Evolutionary conservation across 768 basidiomycete genomes (phyloP).

Genomic region (Agaricus blazei): DNA sequence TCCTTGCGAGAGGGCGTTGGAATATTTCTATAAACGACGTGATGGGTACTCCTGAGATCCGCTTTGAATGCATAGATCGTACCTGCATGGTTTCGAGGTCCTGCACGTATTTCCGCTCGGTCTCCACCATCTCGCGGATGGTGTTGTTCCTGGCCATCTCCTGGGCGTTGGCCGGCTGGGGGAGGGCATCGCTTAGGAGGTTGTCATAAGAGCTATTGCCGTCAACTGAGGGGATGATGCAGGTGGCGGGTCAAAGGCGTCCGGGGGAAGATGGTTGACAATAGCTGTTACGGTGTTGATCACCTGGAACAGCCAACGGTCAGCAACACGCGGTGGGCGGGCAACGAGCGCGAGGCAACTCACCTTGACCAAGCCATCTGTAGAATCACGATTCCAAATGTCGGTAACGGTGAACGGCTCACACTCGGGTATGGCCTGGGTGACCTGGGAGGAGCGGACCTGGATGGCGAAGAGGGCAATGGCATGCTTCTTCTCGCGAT

Average conservation of each 20-base stretch:
- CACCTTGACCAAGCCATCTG: slow-evolving; percentile 94
- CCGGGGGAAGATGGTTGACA: slow-evolving; percentile 67
- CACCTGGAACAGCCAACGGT: slow-evolving; percentile 44
- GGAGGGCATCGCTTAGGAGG: slow-evolving; percentile 37
- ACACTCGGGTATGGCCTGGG: slow-evolving; percentile 58
- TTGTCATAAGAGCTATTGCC: slow-evolving; percentile 61
- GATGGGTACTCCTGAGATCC: slow-evolving; percentile 12
- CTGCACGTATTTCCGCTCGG: slow-evolving; percentile 94
- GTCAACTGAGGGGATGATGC: slow-evolving; percentile 51
- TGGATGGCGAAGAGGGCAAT: slow-evolving; percentile 92
- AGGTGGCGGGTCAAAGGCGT: slow-evolving; percentile 60
- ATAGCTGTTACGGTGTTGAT: slow-evolving; percentile 85
- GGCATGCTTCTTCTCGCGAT: slow-evolving; percentile 84
- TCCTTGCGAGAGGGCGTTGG: slow-evolving; percentile 73
- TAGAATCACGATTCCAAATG: slow-evolving; percentile 85
- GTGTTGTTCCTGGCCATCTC: slow-evolving; percentile 72
- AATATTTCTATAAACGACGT: slow-evolving; percentile 65
- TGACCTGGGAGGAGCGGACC: slow-evolving; percentile 60
- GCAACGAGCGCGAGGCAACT: slow-evolving; percentile 16
- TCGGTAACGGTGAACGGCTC: slow-evolving; percentile 90
- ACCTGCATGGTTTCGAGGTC: slow-evolving; percentile 97
- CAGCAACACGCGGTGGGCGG: slow-evolving; percentile 5
- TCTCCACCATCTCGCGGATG: slow-evolving; percentile 87
- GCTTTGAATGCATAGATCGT: slow-evolving; percentile 21
- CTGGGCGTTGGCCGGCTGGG: slow-evolving; percentile 47